Conservation (phyloP, 192 early-diverging fungal genomes). For the Umbelopsis vinacea region DNA sequence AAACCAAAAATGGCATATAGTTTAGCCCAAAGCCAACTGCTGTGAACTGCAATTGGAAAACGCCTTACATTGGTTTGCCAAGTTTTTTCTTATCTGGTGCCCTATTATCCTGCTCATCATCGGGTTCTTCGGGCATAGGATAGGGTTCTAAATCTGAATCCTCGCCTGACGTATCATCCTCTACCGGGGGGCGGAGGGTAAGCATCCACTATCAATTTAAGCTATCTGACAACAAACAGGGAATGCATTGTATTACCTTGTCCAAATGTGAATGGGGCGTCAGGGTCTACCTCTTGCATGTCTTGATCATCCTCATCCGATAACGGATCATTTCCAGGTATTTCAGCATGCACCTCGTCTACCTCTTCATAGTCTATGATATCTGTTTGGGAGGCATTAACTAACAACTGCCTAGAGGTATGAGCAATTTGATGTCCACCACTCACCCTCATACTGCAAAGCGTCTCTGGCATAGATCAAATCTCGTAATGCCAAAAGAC, state of each 20-base stretch:
- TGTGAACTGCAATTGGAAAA: neutral
- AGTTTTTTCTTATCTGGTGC: constrained; percentile 17
- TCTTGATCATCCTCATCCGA: neutral
- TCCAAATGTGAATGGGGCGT: constrained; percentile 1
- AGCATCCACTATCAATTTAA: neutral
- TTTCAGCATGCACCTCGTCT: neutral
- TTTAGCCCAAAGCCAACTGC: too few species aligned
- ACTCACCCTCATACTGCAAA: neutral
- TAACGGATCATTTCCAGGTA: neutral
- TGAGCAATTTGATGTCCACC: too few species aligned
- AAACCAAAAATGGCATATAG: neutral
- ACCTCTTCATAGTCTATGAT: neutral
- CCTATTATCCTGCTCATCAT: neutral
- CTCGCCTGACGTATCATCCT: constrained; percentile 39
- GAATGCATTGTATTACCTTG: neutral
- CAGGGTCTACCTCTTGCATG: constrained; percentile 1
- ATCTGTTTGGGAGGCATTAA: neutral
- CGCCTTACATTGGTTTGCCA: constrained; percentile 28
- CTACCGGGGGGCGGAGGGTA: neutral
- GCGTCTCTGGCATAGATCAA: constrained; percentile 5
- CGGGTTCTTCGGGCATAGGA: constrained; percentile 21
- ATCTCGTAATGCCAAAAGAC: neutral
- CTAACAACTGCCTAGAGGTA: too few species aligned
- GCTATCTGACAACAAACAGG: neutral
- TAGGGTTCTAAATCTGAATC: constrained; percentile 37